Conservation (phyloP, 805 yeast species). For the Metschnikowia cerradonensis region DNA sequence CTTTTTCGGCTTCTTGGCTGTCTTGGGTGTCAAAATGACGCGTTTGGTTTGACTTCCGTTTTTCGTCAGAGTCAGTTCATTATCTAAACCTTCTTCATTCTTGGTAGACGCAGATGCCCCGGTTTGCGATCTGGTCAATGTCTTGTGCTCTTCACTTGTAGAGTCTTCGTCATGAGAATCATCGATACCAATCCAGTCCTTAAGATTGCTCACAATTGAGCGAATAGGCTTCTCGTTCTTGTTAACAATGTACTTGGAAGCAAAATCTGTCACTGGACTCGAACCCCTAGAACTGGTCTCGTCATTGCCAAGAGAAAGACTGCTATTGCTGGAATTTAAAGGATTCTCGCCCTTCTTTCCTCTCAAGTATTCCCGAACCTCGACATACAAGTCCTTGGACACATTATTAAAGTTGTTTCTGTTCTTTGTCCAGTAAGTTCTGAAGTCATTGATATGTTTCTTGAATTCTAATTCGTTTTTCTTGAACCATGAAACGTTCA, state of each 20-base stretch:
- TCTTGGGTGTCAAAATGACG: conserved; percentile 3
- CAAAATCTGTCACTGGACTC: conserved; percentile 66
- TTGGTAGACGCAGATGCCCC: not conserved
- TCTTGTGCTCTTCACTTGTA: conserved; percentile 20
- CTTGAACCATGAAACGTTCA: conserved; percentile 95
- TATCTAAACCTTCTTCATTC: not conserved
- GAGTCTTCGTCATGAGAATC: conserved; percentile 30
- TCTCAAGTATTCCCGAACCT: conserved; percentile 70
- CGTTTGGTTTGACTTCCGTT: not conserved
- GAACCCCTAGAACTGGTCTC: conserved; percentile 29
- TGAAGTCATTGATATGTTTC: conserved; percentile 82
- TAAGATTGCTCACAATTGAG: conserved; percentile 37
- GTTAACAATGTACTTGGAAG: conserved; percentile 59
- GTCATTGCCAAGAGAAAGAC: conserved; percentile 21
- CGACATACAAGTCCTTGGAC: conserved; percentile 79
- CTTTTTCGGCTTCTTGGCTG: conserved; percentile 2
- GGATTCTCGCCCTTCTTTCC: conserved; percentile 35
- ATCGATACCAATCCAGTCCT: conserved; percentile 38
- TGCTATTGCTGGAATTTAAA: conserved; percentile 15
- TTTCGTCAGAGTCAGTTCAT: not conserved
- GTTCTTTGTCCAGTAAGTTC: conserved; percentile 79
- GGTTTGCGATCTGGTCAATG: conserved; percentile 4
- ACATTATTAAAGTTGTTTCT: conserved; percentile 64
- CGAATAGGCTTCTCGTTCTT: conserved; percentile 32
- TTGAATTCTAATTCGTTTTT: conserved; percentile 93